Base-by-base conservation (phyloP, 2,329 filamentous ascomycete species). In the Colletotrichum magnum region DNA sequence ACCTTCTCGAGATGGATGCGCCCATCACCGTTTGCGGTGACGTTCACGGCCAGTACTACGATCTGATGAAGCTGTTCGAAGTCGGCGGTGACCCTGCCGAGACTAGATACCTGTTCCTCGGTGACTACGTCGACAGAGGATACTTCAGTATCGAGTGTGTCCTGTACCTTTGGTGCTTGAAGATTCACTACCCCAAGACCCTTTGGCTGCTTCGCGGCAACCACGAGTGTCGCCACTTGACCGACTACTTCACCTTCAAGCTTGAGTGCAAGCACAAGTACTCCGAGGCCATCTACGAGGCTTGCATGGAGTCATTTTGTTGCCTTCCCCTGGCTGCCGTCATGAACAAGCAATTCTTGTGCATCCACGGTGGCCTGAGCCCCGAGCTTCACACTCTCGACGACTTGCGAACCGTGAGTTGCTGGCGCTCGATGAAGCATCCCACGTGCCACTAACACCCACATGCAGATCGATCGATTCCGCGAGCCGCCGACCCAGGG, bases 91-190 rank as follows among this genome's bases (percentile, higher is more conserved):
- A 99, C 81, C 96, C 96, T 48, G 90, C 95, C 62, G 96, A 99
- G 84, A 99, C 96, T 36, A 87, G 96, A 77, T 99, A 99, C 82
- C 89, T 99, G 69, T 99, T 99, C 83, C 86, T 99, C 73, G 96
- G 96, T 71, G 96, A 99, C 83, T 99, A 99, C 79, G 96, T 99
- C 73, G 96, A 99, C 80, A 90, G 96, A 80, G 96, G 96, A 62
- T 99, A 99, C 84, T 99, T 98, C 83, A 98, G 95, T 81, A 98
- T 99, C 79, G 96, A 99, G 88, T 99, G 96, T 80, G 96, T 99
- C 70, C 88, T 99, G 57, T 99, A 99, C 81, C 89, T 99, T 28
- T 99, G 96, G 96, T 93, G 92, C 41, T 87, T 99, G 80, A 99
- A 99, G 89, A 98, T 99, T 79, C 97, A 97, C 90, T 99, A 98